Evolutionary conservation across 768 basidiomycete genomes (phyloP).

Genomic region (Phlegmacium glaucopus): DNA sequence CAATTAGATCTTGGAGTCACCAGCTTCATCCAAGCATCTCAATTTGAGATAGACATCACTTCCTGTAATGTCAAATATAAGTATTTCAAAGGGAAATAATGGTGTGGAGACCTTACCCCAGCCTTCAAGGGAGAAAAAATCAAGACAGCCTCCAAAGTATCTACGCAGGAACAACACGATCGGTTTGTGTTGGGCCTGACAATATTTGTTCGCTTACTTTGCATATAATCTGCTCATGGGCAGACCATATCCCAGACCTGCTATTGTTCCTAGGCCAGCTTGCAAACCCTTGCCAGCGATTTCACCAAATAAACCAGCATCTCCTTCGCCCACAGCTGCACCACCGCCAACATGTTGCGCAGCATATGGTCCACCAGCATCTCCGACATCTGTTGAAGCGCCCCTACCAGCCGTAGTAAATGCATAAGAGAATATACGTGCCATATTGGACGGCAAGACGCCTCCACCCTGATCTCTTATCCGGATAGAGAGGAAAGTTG

Average conservation of each 20-base stretch:
- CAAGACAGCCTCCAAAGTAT: conserved; percentile 86
- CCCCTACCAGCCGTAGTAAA: conserved; percentile 79
- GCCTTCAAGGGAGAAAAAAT: conserved; percentile 77
- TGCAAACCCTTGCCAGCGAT: conserved; percentile 77
- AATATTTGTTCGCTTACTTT: conserved; percentile 31
- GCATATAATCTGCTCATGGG: conserved; percentile 79
- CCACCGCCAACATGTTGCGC: conserved; percentile 75
- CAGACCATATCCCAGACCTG: conserved; percentile 84
- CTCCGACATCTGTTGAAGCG: conserved; percentile 31
- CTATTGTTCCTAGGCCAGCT: conserved; percentile 84
- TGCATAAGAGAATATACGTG: conserved; percentile 85
- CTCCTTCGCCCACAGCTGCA: conserved; percentile 50
- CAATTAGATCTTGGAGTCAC: conserved; percentile 37
- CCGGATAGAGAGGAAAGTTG: conserved; percentile 67
- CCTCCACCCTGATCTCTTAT: conserved; percentile 88
- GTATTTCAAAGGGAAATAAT: not conserved
- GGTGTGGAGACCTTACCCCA: conserved; percentile 54
- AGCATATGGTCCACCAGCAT: conserved; percentile 70
- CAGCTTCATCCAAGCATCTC: conserved; percentile 47
- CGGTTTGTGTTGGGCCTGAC: not conserved
- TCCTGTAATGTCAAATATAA: conserved; percentile 23
- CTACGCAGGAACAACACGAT: conserved; percentile 23
- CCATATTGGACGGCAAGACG: conserved; percentile 68
- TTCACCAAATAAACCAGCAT: conserved; percentile 62
- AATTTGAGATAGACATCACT: conserved; percentile 50